Evolutionary conservation across 2,329 filamentous ascomycete species (phyloP), one percentile per base, ranked within the genome.

Genomic region (Xylariales sp.): DNA sequence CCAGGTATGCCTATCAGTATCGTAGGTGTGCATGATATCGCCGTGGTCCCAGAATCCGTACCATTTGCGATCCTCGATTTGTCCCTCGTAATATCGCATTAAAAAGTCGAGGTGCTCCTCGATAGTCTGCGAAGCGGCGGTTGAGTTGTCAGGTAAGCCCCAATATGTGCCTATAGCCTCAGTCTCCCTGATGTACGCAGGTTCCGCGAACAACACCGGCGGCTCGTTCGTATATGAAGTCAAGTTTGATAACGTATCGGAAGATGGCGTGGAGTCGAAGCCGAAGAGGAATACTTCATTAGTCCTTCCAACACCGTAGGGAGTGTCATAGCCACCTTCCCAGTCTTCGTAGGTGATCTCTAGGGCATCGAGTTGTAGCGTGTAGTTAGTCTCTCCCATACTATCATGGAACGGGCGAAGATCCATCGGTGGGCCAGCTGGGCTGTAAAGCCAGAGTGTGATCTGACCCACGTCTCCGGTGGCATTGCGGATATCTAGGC

Each of bases 311-410:
- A 82, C 72, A 1, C 79, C 79, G 36, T 74, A 73, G 0, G 78
- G 73, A 0, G 73, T 79, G 42, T 73, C 65, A 31, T 76, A 78
- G 0, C 68, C 71, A 0, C 56, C 58, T 45, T 82, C 76, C 45
- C 68, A 82, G 46, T 82, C 78, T 45, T 83, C 79, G 44, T 83
- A 83, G 0, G 79, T 83, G 16, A 82, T 75, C 19, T 79, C 68
- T 0, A 82, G 65, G 2, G 76, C 79, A 44, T 80, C 77, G 1
- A 80, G 59, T 53, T 83, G 71, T 14, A 81, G 67, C 0, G 61
- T 64, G 44, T 80, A 82, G 0, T 68, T 74, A 31, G 78, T 68
- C 49, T 75, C 53, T 0, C 74, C 74, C 5, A 82, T 55, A 0
- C 74, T 73, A 45, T 82, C 76, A 34, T 82, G 78, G 43, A 73